Conservation (phyloP, 257 asterid genomes). For the Lithospermum erythrorhizon region DNA sequence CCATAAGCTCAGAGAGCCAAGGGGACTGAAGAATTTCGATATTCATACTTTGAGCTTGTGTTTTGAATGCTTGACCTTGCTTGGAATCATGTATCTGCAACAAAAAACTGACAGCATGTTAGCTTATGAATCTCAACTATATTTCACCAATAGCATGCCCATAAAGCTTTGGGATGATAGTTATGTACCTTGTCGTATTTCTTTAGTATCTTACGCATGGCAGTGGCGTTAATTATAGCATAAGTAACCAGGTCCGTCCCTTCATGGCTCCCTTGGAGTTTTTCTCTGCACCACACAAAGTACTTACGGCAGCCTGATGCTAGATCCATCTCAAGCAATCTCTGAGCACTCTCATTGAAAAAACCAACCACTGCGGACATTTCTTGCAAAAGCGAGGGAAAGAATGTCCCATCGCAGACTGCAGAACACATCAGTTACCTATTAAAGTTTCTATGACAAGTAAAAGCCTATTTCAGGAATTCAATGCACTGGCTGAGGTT, state of each 20-base stretch:
- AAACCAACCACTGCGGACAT: conserved; percentile 86
- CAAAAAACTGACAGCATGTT: not conserved
- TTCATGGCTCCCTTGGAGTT: conserved; percentile 47
- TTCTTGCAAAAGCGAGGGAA: conserved; percentile 72
- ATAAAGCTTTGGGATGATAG: too few relatives aligned
- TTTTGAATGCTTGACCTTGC: conserved; percentile 93
- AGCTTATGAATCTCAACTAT: not conserved
- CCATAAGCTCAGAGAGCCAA: conserved; percentile 90
- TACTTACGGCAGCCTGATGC: conserved; percentile 64
- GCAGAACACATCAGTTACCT: conserved; percentile 14
- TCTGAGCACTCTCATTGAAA: conserved; percentile 65
- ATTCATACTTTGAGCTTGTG: conserved; percentile 66
- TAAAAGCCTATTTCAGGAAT: too few relatives aligned
- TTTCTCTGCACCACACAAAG: conserved; percentile 52
- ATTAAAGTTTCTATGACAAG: not conserved
- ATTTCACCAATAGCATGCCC: not conserved
- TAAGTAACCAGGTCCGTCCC: conserved; percentile 71
- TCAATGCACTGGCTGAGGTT: too few relatives aligned
- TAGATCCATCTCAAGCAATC: conserved; percentile 61
- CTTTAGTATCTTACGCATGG: conserved; percentile 91
- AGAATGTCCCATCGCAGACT: conserved; percentile 94
- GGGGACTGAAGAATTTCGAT: conserved; percentile 96
- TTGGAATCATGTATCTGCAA: conserved; percentile 74
- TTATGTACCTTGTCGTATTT: conserved; percentile 77
- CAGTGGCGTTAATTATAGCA: conserved; percentile 74